Evolutionary conservation across 2,329 filamentous ascomycete genomes (phyloP).

Genomic region (Aureobasidium subglaciale): DNA sequence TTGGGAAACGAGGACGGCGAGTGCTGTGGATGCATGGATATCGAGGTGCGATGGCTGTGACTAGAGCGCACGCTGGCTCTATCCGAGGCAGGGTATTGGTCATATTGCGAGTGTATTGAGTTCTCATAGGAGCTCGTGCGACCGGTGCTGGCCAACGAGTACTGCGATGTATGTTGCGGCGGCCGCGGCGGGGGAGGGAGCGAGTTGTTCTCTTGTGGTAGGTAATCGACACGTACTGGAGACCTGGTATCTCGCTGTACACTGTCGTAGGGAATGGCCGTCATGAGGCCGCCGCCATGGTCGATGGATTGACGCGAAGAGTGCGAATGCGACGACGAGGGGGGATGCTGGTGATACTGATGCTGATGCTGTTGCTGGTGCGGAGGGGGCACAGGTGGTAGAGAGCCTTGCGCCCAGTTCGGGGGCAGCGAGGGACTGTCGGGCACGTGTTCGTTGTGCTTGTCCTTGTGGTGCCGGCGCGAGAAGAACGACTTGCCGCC

Average conservation of each 20-base stretch:
- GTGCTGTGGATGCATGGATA: constrained; percentile 48
- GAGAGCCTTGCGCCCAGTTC: constrained; percentile 50
- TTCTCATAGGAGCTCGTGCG: constrained; percentile 14
- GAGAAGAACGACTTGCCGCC: constrained; percentile 82
- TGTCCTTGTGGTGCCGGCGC: constrained; percentile 64
- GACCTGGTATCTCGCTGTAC: constrained; percentile 58
- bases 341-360: constrained; percentile 55
- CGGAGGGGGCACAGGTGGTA: constrained; percentile 54
- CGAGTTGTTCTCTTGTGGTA: constrained; percentile 59
- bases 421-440: constrained; percentile 47
- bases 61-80: constrained; percentile 59
- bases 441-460: constrained; percentile 46
- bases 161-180: constrained; percentile 22
- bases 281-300: constrained; percentile 73
- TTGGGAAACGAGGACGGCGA: constrained; percentile 47
- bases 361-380: constrained; percentile 28
- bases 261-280: constrained; percentile 79
- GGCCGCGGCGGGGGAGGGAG: constrained; percentile 20
- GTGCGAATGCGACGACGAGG: constrained; percentile 47
- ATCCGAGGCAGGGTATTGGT: constrained; percentile 47
- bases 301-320: constrained; percentile 54
- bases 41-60: constrained; percentile 47
- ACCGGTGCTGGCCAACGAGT: constrained; percentile 8
- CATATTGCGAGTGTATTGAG: constrained; percentile 20
- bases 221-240: constrained; percentile 65